Evolutionary conservation across 2,329 filamentous ascomycete species (phyloP), one percentile per base, ranked within the genome.

Genomic region (Cyclaneusma minus): DNA sequence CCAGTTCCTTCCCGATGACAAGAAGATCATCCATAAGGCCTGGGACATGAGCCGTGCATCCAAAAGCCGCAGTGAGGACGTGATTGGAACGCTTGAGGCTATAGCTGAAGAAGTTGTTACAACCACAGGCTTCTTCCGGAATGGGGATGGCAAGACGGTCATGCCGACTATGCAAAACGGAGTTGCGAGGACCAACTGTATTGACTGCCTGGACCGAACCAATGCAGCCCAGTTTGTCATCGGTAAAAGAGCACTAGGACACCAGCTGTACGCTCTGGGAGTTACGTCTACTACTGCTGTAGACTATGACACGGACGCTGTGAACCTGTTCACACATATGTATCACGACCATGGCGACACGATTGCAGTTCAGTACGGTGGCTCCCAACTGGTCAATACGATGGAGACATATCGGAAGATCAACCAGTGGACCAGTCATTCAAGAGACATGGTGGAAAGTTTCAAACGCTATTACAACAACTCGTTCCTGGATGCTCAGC

Each of bases 401-500:
- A 95, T 98, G 85, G 85, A 92, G 38, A 98, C 89, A 4, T 98
- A 98, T 50, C 79, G 89, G 30, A 95, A 95, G 54, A 92, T 94
- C 49, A 95, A 95, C 39, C 87, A 95, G 49, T 98, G 89, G 89
- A 92, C 84, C 13, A 93, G 83, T 41, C 84, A 93, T 49, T 94
- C 87, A 3, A 69, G 89, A 38, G 89, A 98, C 50, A 95, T 98
- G 87, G 85, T 98, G 13, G 89, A 98, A 54, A 93, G 83, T 49
- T 94, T 98, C 60, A 98, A 95, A 51, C 71, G 89, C 15, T 98
- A 95, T 50, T 98, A 98, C 52, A 93, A 95, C 55, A 98, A 98
- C 46, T 92, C 87, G 0, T 98, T 98, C 48, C 66, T 98, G 6
- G 89, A 98, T 49, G 85, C 79, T n/a, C 89, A 98, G 47, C 73